phyloP scores from a whole-genome alignment of 331 rosid genomes.

The Quercus phellos region DNA sequence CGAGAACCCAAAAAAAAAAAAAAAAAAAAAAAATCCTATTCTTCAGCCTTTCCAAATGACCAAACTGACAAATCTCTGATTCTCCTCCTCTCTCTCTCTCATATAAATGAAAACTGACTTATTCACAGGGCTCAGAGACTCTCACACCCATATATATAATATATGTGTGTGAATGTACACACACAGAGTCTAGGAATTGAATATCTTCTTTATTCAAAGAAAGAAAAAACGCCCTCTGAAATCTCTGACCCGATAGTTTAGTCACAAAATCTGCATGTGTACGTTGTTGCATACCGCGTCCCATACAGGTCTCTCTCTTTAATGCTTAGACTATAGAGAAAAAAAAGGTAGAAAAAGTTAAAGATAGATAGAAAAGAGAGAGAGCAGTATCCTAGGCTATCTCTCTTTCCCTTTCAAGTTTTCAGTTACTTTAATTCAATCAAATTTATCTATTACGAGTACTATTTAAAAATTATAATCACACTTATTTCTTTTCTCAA shows the following conservation, averaged over 20 bases:
- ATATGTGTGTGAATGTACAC: too few relatives aligned
- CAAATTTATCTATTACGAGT: conserved; percentile 13
- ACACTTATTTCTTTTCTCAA: not conserved
- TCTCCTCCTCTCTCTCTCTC: not conserved
- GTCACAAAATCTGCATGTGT: conserved; percentile 90
- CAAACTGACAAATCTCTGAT: conserved; percentile 37
- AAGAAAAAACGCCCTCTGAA: conserved; percentile 45
- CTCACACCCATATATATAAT: conserved; percentile 20
- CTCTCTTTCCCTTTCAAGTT: conserved; percentile 13
- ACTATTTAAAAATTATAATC: not conserved
- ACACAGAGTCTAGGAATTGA: conserved; percentile 23
- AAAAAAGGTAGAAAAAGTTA: conserved; percentile 10
- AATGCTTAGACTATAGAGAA: conserved; percentile 19
- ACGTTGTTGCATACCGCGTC: conserved; percentile 65
- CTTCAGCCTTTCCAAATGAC: conserved; percentile 25
- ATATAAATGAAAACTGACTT: conserved; percentile 34
- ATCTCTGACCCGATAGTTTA: conserved; percentile 79
- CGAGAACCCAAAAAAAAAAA: not conserved
- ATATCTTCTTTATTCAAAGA: conserved; percentile 32
- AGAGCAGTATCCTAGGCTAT: conserved; percentile 35
- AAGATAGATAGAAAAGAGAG: conserved; percentile 2
- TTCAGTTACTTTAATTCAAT: conserved; percentile 24
- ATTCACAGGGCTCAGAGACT: conserved; percentile 30
- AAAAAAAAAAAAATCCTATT: conserved; percentile 3
- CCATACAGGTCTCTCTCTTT: conserved; percentile 33